Evolutionary conservation across 192 early-diverging fungal genomes (phyloP).

Genomic region (Linnemannia exigua): DNA sequence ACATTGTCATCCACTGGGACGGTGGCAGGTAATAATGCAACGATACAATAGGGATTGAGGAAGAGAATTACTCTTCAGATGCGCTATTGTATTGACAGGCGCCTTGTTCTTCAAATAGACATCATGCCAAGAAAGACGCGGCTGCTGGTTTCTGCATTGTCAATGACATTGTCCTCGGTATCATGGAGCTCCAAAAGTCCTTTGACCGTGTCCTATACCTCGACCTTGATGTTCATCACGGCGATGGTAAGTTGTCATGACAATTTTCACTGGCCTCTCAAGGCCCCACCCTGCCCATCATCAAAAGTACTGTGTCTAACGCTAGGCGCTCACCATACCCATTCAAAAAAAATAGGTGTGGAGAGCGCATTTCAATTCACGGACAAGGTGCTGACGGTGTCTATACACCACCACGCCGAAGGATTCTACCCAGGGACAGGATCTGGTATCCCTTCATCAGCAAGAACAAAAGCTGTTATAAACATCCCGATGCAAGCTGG

Average conservation of each 20-base stretch:
- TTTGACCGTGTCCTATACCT: constrained; percentile 86
- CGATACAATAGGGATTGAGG: background rate
- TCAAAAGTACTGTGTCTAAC: background rate
- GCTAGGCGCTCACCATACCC: background rate
- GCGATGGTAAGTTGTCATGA: constrained; percentile 68
- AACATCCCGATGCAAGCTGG: constrained; percentile 84
- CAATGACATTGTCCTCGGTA: constrained; percentile 91
- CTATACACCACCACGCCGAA: constrained; percentile 83
- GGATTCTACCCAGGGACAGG: constrained; percentile 83
- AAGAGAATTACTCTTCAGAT: background rate
- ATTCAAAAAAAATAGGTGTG: constrained; percentile 65
- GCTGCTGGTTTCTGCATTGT: constrained; percentile 95
- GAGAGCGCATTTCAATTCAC: constrained; percentile 89
- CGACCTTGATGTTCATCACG: constrained; percentile 93
- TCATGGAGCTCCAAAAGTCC: constrained; percentile 78
- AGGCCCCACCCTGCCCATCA: too few species aligned
- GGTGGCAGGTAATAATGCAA: constrained; percentile 80
- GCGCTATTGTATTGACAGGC: too few species aligned
- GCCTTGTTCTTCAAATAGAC: constrained; percentile 30
- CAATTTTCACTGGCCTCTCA: too few species aligned
- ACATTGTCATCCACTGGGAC: constrained; percentile 85
- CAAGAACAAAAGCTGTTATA: constrained; percentile 55
- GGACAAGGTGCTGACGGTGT: constrained; percentile 89
- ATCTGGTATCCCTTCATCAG: constrained; percentile 1
- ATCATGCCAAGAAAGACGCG: constrained; percentile 63